Percentiles rank a stretch among this genome's conserved stretches.
These are phyloP conservation scores for Amanita pseudoporphyria DNA, from an alignment of 768 basidiomycete species.

Conservation along the genomic window DNA sequence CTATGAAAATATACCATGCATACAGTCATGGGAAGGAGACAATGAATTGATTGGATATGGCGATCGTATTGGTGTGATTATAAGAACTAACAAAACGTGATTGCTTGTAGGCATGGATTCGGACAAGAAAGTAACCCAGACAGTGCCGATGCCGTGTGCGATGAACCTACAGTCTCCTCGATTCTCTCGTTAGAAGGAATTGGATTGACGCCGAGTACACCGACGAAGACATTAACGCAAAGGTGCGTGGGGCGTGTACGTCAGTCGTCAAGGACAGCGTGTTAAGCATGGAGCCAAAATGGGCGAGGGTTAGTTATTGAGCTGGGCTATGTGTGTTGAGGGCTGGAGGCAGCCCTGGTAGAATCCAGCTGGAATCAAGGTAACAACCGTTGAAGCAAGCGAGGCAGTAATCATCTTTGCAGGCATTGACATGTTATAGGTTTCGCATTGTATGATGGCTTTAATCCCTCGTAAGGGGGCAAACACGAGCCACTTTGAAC, in stretches of 20 bases:
- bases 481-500: constrained; percentile 85
- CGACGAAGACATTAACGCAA: constrained; percentile 48
- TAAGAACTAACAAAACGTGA: neutral
- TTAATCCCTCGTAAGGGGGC: constrained; percentile 84
- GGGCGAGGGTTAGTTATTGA: constrained; percentile 85
- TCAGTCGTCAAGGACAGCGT: constrained; percentile 23
- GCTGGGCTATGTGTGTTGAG: constrained; percentile 91
- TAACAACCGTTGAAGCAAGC: constrained; percentile 79
- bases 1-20: constrained; percentile 86
- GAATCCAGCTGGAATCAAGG: constrained; percentile 86
- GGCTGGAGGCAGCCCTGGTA: constrained; percentile 86
- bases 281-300: constrained; percentile 81
- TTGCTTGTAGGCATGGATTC: constrained; percentile 49
- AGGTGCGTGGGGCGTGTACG: constrained; percentile 32
- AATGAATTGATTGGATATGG: constrained; percentile 30
- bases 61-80: constrained; percentile 70
- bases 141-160: constrained; percentile 30
- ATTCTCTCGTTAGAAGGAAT: constrained; percentile 15
- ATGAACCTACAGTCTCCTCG: constrained; percentile 37
- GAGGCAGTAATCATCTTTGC: neutral
- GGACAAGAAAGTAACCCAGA: constrained; percentile 51
- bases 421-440: constrained; percentile 28
- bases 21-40: constrained; percentile 97
- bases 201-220: constrained; percentile 87
- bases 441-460: constrained; percentile 68